Conservation (phyloP, 1,284 basidiomycete genomes). For the Naganishia sp. region DNA sequence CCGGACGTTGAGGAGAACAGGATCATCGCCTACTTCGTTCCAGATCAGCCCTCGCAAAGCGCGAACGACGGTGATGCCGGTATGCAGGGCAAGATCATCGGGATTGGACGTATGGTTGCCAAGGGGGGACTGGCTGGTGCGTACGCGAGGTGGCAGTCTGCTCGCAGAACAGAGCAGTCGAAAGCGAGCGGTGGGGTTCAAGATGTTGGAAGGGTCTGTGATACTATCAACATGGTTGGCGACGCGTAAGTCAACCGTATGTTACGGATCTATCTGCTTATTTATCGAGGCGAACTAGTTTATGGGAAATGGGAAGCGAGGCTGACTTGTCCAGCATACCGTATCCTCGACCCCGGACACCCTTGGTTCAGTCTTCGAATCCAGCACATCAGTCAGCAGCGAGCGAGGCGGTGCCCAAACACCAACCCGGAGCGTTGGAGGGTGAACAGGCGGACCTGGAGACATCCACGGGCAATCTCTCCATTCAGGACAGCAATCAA, state of each 20-base stretch:
- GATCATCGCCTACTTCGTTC: conserved; percentile 45
- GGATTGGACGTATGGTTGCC: conserved; percentile 46
- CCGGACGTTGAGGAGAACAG: conserved; percentile 45
- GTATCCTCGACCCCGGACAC: conserved; percentile 38
- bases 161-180: conserved; percentile 33
- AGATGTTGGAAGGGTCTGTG: conserved; percentile 51
- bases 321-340: conserved; percentile 38
- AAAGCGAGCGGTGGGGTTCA: conserved; percentile 38
- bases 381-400: neutral
- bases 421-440: neutral
- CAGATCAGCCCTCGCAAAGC: conserved; percentile 28
- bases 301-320: conserved; percentile 50
- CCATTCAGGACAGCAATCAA: neutral
- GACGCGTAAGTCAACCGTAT: conserved; percentile 47
- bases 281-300: conserved; percentile 37
- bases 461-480: neutral
- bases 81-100: conserved; percentile 43
- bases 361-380: conserved; percentile 9
- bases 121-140: conserved; percentile 46
- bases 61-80: conserved; percentile 33
- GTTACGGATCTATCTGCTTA: neutral
- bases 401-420: neutral
- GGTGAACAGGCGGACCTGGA: neutral
- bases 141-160: conserved; percentile 38
- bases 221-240: conserved; percentile 49